phyloP scores from a whole-genome alignment of 148 eudicot species.

The Polygonum maritimum region DNA sequence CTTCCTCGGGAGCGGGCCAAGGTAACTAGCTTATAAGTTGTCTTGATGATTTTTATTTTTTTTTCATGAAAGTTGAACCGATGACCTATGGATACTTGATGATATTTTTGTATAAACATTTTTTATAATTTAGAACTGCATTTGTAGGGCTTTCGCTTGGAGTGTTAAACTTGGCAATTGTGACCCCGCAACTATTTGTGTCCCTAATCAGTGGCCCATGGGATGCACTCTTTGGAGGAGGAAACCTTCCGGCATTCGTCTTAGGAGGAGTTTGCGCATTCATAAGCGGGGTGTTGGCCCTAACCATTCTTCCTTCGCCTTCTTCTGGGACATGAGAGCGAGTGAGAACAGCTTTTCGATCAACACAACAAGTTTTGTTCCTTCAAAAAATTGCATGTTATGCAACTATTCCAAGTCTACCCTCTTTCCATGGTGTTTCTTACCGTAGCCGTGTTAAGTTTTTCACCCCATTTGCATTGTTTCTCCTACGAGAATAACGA shows the following conservation, averaged over 20 bases:
- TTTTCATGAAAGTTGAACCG: too few relatives aligned
- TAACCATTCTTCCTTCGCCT: neutral
- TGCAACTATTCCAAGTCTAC: neutral
- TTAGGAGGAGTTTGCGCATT: neutral
- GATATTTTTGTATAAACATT: neutral
- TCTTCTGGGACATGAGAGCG: neutral
- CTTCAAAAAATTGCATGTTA: neutral
- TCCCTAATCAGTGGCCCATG: slow-evolving; percentile 1
- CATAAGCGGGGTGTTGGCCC: neutral
- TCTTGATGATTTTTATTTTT: neutral
- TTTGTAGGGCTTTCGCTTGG: slow-evolving; percentile 58
- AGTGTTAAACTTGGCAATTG: slow-evolving; percentile 75
- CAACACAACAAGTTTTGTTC: neutral
- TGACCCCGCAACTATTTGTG: slow-evolving; percentile 46
- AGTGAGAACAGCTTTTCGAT: neutral
- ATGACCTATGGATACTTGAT: too few relatives aligned
- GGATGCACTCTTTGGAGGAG: neutral
- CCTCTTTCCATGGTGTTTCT: neutral
- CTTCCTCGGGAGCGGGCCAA: slow-evolving; percentile 62
- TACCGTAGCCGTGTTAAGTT: neutral
- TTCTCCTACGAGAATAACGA: neutral
- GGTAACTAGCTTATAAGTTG: slow-evolving; percentile 26
- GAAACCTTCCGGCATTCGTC: neutral
- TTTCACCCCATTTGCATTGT: neutral
- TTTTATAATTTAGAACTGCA: neutral